Conservation (phyloP, 2,329 filamentous ascomycete genomes). For the Catunica adiposa region DNA sequence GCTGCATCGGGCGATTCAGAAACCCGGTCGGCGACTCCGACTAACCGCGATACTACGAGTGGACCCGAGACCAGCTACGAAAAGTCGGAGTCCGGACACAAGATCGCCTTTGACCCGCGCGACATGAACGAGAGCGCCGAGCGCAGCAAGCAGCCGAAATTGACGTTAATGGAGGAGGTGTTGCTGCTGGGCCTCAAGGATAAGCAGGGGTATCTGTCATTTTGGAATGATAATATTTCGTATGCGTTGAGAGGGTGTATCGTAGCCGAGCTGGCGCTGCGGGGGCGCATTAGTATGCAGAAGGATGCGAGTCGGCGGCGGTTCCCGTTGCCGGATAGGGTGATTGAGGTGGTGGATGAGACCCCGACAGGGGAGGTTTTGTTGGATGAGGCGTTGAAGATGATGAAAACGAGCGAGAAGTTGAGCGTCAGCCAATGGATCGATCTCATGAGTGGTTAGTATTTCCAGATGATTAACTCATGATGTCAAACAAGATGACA, state of each 20-base stretch:
- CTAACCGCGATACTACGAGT: slow-evolving; percentile 45
- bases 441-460: slow-evolving; percentile 83
- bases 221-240: slow-evolving; percentile 99
- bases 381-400: slow-evolving; percentile 93
- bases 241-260: slow-evolving; percentile 96
- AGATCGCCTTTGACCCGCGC: slow-evolving; percentile 92
- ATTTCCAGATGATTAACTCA: not conserved
- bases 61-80: slow-evolving; percentile 73
- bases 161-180: slow-evolving; percentile 98
- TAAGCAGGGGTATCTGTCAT: slow-evolving; percentile 95
- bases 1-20: slow-evolving; percentile 34
- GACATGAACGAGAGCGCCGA: slow-evolving; percentile 96
- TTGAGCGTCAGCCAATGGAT: slow-evolving; percentile 99
- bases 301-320: slow-evolving; percentile 84
- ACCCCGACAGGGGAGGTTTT: slow-evolving; percentile 92
- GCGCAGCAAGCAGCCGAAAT: slow-evolving; percentile 91
- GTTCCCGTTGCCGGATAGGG: slow-evolving; percentile 79
- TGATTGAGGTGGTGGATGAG: slow-evolving; percentile 95
- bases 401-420: slow-evolving; percentile 99
- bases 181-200: slow-evolving; percentile 91
- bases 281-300: slow-evolving; percentile 95
- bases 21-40: slow-evolving; percentile 24
- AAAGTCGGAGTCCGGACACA: slow-evolving; percentile 87
- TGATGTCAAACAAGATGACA: not conserved
- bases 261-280: slow-evolving; percentile 90